Conservation (phyloP, 2,329 filamentous ascomycete species). For the Cordyceps cicadae region DNA sequence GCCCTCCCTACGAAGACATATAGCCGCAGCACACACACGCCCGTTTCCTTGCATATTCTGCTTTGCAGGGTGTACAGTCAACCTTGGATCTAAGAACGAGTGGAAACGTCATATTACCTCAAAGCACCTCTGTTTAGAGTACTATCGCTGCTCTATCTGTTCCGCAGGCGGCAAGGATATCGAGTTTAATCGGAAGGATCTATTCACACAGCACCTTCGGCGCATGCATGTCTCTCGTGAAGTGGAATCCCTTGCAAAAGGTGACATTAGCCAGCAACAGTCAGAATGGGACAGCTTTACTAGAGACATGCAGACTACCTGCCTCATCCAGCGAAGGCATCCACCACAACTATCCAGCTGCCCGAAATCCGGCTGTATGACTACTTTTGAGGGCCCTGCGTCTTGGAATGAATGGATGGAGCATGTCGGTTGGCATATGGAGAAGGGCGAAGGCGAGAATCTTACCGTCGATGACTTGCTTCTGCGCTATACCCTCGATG, state of each 20-base stretch:
- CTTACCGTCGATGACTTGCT: conserved; percentile 51
- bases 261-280: conserved; percentile 47
- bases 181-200: conserved; percentile 87
- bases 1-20: conserved; percentile 57
- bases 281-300: conserved; percentile 56
- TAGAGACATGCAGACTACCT: conserved; percentile 64
- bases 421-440: conserved; percentile 83
- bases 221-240: no score
- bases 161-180: conserved; percentile 51
- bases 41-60: conserved; percentile 82
- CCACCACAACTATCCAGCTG: conserved; percentile 66
- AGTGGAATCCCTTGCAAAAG: no score
- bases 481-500: conserved; percentile 54
- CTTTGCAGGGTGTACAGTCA: conserved; percentile 73
- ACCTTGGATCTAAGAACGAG: conserved; percentile 89
- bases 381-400: conserved; percentile 59
- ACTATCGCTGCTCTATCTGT: conserved; percentile 56
- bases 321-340: conserved; percentile 59
- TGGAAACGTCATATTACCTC: conserved; percentile 95
- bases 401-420: conserved; percentile 90
- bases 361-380: conserved; percentile 60
- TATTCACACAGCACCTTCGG: conserved; percentile 89
- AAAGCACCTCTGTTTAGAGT: conserved; percentile 69
- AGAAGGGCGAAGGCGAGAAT: conserved; percentile 55
- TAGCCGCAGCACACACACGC: conserved; percentile 59